Conservation (phyloP, 2,329 filamentous ascomycete genomes). For the Tolypocladium endophyticum region DNA sequence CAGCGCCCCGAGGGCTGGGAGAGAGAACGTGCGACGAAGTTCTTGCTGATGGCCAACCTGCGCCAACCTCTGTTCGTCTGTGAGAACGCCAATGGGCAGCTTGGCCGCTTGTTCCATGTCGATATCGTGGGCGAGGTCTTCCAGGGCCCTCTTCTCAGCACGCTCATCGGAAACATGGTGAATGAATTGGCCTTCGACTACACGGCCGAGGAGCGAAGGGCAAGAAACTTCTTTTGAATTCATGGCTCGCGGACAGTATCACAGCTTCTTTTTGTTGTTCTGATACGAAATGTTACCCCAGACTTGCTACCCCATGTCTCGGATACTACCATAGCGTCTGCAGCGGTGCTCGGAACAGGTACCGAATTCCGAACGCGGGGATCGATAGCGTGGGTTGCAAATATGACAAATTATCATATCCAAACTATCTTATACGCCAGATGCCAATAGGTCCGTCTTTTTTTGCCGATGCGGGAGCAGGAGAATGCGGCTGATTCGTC, state of each 20-base stretch:
- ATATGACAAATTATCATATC: too few species aligned
- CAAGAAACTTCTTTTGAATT: background rate
- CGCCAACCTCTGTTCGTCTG: conserved; percentile 13
- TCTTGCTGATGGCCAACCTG: conserved; percentile 18
- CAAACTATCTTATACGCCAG: too few species aligned
- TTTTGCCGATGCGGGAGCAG: too few species aligned
- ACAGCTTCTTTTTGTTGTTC: background rate
- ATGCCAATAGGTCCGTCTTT: background rate
- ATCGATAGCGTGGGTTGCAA: background rate
- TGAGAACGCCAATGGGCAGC: conserved; percentile 2
- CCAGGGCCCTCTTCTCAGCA: background rate
- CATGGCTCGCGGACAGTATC: background rate
- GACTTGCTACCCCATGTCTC: background rate
- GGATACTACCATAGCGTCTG: background rate
- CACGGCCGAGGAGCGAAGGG: too few species aligned
- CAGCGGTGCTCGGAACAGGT: background rate
- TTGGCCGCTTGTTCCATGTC: background rate
- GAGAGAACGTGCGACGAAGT: conserved; percentile 23
- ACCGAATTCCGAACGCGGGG: background rate
- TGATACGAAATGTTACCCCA: background rate
- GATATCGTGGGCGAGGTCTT: background rate
- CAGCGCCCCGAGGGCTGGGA: conserved; percentile 31
- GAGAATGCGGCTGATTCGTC: too few species aligned
- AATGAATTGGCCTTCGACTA: background rate
- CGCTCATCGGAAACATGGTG: background rate